phyloP scores from a whole-genome alignment of 352 stramenopile genomes.

The Lagenidium sp. region DNA sequence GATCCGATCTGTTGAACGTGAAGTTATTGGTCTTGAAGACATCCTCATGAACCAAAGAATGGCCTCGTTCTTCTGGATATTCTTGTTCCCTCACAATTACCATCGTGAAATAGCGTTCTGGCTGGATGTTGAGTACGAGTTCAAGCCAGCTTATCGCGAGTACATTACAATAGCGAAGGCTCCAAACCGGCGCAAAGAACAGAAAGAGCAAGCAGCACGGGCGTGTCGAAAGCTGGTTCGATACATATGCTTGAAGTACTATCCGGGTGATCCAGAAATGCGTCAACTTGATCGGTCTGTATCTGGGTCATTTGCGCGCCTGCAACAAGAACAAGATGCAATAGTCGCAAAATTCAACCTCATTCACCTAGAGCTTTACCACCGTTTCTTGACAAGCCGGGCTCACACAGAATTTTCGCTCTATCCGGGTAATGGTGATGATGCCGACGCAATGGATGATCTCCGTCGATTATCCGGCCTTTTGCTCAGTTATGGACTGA shows the following conservation, averaged over 20 bases:
- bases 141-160: conserved; percentile 70
- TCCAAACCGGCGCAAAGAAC: conserved; percentile 27
- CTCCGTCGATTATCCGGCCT: conserved; percentile 55
- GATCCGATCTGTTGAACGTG: conserved; percentile 64
- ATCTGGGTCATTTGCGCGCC: conserved; percentile 40
- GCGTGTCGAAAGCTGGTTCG: conserved; percentile 62
- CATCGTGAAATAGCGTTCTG: conserved; percentile 79
- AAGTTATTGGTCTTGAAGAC: conserved; percentile 76
- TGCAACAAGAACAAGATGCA: conserved; percentile 74
- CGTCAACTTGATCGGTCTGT: conserved; percentile 58
- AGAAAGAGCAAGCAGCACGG: conserved; percentile 49
- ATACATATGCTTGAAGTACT: conserved; percentile 85
- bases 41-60: conserved; percentile 86
- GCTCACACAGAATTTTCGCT: conserved; percentile 79
- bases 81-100: conserved; percentile 84
- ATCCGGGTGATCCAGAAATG: conserved; percentile 67
- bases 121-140: conserved; percentile 84
- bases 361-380: conserved; percentile 82
- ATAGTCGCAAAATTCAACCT: conserved; percentile 81
- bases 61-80: conserved; percentile 86
- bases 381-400: conserved; percentile 75
- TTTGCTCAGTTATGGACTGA: conserved; percentile 72
- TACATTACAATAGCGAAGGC: conserved; percentile 63
- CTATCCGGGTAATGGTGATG: conserved; percentile 43
- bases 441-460: conserved; percentile 68